A percentile compares a stretch with the other conserved stretches of the same genome.
Conservation (phyloP, 2,329 filamentous ascomycete species). For the Calonectria leucothoes region DNA sequence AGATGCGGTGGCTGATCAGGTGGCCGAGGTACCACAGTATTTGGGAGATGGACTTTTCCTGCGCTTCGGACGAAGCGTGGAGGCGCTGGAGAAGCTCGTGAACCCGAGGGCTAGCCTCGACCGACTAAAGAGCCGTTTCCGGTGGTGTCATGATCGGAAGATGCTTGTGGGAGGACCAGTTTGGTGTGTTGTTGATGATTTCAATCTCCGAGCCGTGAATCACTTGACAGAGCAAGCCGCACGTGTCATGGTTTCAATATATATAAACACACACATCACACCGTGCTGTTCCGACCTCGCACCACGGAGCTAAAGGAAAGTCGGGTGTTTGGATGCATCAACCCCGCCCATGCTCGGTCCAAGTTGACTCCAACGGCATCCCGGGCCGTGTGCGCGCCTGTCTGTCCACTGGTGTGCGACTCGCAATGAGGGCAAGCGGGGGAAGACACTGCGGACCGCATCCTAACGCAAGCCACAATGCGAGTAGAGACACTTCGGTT, state of each 20-base stretch:
- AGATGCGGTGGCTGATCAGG: conserved; percentile 38
- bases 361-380: background rate
- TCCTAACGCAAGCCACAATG: conserved; percentile 7
- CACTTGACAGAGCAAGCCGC: background rate
- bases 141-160: conserved; percentile 28
- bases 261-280: too few species aligned
- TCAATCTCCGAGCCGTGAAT: too few species aligned
- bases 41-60: conserved; percentile 41
- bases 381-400: background rate
- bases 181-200: too few species aligned
- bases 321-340: background rate
- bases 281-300: conserved; percentile 27
- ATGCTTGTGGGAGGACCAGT: too few species aligned
- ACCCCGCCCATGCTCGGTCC: background rate
- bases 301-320: background rate
- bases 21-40: conserved; percentile 40
- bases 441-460: background rate
- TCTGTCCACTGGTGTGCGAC: background rate
- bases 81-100: conserved; percentile 41
- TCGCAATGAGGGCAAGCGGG: background rate
- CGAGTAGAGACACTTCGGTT: background rate
- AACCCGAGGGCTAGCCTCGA: conserved; percentile 40
- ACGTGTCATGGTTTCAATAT: background rate
- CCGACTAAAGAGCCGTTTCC: conserved; percentile 33
- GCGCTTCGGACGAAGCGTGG: conserved; percentile 40